Evolutionary conservation across 148 eudicot species (phyloP).

Genomic region (Beta vulgaris): DNA sequence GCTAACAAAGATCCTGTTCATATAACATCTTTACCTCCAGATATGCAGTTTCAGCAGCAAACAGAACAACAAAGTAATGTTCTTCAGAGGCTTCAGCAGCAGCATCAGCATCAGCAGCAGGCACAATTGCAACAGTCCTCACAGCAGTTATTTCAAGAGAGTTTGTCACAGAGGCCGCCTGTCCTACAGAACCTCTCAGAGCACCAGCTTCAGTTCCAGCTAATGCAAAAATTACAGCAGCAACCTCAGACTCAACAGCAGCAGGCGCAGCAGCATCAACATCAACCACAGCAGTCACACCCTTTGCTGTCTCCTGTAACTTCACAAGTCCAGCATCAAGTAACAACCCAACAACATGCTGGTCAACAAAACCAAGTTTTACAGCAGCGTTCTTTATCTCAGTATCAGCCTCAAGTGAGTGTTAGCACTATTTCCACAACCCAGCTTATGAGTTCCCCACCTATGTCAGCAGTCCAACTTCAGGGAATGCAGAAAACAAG

Average conservation of each 20-base stretch:
- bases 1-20: slow-evolving; percentile 39
- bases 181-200: slow-evolving; percentile 58
- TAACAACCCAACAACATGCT: slow-evolving; percentile 31
- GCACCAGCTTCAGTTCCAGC: slow-evolving; percentile 70
- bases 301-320: slow-evolving; percentile 36
- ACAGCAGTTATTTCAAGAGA: slow-evolving; percentile 49
- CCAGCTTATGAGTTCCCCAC: slow-evolving; percentile 48
- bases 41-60: slow-evolving; percentile 79
- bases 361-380: slow-evolving; percentile 48
- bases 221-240: slow-evolving; percentile 59
- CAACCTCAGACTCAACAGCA: slow-evolving; percentile 37
- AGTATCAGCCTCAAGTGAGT: slow-evolving; percentile 43
- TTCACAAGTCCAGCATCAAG: slow-evolving; percentile 37
- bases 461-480: slow-evolving; percentile 48
- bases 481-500: slow-evolving; percentile 56
- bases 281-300: slow-evolving; percentile 56
- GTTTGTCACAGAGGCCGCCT: slow-evolving; percentile 49
- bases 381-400: slow-evolving; percentile 47
- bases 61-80: slow-evolving; percentile 43
- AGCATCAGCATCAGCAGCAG: slow-evolving; percentile 60
- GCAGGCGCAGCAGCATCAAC: slow-evolving; percentile 40
- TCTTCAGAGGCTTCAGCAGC: slow-evolving; percentile 56
- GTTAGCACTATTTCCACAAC: slow-evolving; percentile 48
- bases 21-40: slow-evolving; percentile 49
- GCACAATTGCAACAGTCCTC: slow-evolving; percentile 45